phyloP scores from a whole-genome alignment of 1,284 basidiomycete species.

The Hemileia vastatrix region DNA sequence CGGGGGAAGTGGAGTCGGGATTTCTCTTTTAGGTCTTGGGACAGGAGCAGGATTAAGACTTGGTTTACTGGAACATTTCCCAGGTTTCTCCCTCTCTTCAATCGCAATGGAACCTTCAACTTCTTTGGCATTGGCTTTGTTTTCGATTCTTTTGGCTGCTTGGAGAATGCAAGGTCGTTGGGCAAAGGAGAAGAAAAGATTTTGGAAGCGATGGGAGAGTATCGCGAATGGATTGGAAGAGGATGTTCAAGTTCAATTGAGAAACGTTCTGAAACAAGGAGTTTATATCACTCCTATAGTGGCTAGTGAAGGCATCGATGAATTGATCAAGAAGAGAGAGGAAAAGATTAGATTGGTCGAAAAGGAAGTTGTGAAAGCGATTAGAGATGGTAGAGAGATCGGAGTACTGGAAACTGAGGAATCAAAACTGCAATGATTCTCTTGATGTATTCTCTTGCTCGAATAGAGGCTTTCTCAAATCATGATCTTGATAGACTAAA shows the following conservation, averaged over 20 bases:
- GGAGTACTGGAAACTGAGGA: neutral
- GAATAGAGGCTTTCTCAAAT: too few relatives aligned
- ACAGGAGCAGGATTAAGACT: conserved; percentile 8
- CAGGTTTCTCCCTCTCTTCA: conserved; percentile 6
- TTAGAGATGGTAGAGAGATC: neutral
- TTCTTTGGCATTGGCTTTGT: conserved; percentile 29
- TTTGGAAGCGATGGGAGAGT: conserved; percentile 36
- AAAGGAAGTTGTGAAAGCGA: neutral
- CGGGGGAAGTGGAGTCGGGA: conserved; percentile 18
- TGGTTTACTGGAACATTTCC: neutral
- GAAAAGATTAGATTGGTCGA: neutral
- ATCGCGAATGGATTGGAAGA: conserved; percentile 31
- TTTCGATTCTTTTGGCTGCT: conserved; percentile 29
- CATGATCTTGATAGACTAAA: too few relatives aligned
- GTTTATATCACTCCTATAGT: neutral
- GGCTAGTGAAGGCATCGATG: neutral
- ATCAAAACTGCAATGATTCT: too few relatives aligned
- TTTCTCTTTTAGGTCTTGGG: conserved; percentile 20
- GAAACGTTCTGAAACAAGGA: neutral
- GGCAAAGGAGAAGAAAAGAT: conserved; percentile 29
- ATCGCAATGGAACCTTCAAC: conserved; percentile 32
- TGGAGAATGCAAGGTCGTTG: conserved; percentile 36
- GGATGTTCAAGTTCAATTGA: conserved; percentile 28
- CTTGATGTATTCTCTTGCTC: too few relatives aligned
- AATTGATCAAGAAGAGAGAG: neutral